Evolutionary conservation across 2,329 filamentous ascomycete genomes (phyloP), one percentile per base, ranked within the genome.

Genomic region (Incumbomyces delicatus): DNA sequence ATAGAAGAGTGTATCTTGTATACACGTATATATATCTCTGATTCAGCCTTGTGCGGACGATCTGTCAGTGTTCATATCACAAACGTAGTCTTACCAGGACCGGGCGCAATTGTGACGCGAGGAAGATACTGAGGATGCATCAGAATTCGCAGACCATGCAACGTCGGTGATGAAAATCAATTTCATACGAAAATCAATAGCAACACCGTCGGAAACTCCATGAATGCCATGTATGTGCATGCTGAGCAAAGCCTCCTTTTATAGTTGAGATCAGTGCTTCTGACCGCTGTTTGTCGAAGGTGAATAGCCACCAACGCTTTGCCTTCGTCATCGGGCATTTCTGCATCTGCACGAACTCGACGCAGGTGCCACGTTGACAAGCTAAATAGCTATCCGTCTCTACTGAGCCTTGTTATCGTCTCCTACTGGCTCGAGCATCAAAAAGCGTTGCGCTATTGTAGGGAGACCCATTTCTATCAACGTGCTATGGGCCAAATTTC

Each of bases 321-420:
- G n/a, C 18, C 12, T n/a, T 31, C 33, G 34, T 37, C 42, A 45
- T 36, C 42, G 33, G 33, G 33, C 33, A 35, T n/a, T 35, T 5
- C 16, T 35, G 33, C 33, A 17, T 35, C 33, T 31, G 33, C 34
- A 31, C 38, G 42, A 17, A 37, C 13, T 17, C 13, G 16, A 35
- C 13, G 16, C 16, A 35, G 33, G 27, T 45, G 42, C 42, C 42
- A 45, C 42, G 42, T 45, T 38, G 42, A 13, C 34, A 17, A 37
- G 42, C 42, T 45, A 45, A 22, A 31, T 20, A 34, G 18, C 42
- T 38, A 45, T 31, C 33, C 34, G 42, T 17, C 41, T 22, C 42
- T 45, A 32, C 38, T 29, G 14, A 30, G 22, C 14, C 2, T 17
- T 17, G 13, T 20, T 22, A 13, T 14, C 17, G n/a, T 3, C 20